Percentiles rank a stretch among this genome's conserved stretches.
These are phyloP conservation scores for Lasiodiplodia citricola DNA, from an alignment of 2,329 filamentous ascomycete genomes.

Conservation along the genomic window DNA sequence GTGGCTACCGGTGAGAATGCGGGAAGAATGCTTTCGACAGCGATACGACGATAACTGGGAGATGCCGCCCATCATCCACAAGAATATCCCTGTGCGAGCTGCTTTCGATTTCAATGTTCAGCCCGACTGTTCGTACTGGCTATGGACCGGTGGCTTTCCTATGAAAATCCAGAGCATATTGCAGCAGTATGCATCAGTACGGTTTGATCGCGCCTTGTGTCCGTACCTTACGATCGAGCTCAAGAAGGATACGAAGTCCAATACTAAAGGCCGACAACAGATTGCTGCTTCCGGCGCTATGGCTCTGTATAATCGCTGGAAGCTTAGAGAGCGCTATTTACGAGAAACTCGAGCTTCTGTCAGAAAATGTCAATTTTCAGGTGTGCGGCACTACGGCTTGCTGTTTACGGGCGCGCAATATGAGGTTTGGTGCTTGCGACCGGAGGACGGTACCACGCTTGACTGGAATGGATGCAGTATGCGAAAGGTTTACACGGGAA, in stretches of 20 bases:
- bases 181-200: neutral
- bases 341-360: neutral
- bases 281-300: neutral
- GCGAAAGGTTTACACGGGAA: neutral
- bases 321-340: neutral
- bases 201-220: neutral
- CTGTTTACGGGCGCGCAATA: neutral
- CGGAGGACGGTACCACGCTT: neutral
- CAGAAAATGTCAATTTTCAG: neutral
- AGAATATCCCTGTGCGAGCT: neutral
- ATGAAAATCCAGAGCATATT: neutral
- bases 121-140: slow-evolving; percentile 3
- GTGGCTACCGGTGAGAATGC: slow-evolving; percentile 1
- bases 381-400: neutral
- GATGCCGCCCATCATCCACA: neutral
- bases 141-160: neutral
- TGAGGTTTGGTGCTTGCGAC: slow-evolving; percentile 1
- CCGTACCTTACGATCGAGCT: slow-evolving; percentile 1
- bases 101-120: neutral
- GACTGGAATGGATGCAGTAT: neutral
- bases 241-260: neutral
- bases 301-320: slow-evolving; percentile 2
- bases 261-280: neutral
- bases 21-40: neutral
- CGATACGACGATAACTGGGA: neutral